A percentile compares a stretch with the other conserved stretches of the same genome.
phyloP scores from a whole-genome alignment of 352 stramenopile species.

The Pythium dissimile region DNA sequence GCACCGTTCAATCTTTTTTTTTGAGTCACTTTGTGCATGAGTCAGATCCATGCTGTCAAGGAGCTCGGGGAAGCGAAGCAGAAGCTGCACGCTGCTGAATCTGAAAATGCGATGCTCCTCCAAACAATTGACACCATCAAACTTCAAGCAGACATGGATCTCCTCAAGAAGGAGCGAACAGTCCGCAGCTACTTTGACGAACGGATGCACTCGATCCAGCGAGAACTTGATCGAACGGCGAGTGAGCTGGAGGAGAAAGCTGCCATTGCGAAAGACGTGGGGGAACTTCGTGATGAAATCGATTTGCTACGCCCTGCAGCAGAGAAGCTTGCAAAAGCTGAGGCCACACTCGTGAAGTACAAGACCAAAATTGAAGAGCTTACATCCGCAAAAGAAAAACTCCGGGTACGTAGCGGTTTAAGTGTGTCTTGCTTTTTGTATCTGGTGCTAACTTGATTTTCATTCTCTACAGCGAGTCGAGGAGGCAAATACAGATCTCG shows the following conservation, averaged over 20 bases:
- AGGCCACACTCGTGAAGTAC: conserved; percentile 54
- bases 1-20: no score
- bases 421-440: neutral
- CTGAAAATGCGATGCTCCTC: conserved; percentile 29
- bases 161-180: conserved; percentile 53
- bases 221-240: conserved; percentile 30
- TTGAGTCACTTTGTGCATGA: no score
- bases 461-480: conserved; percentile 37
- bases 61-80: conserved; percentile 25
- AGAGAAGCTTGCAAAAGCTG: conserved; percentile 44
- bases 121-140: conserved; percentile 34
- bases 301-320: conserved; percentile 58
- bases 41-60: conserved; percentile 37
- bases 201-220: conserved; percentile 41
- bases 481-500: conserved; percentile 49
- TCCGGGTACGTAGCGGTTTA: conserved; percentile 33
- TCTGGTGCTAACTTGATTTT: neutral
- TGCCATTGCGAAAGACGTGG: conserved; percentile 33
- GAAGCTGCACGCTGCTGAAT: conserved; percentile 23
- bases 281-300: conserved; percentile 52
- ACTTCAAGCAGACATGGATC: conserved; percentile 43
- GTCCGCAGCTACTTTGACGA: conserved; percentile 53
- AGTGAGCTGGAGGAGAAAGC: conserved; percentile 33
- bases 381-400: conserved; percentile 40
- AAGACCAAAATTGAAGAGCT: conserved; percentile 70